Evolutionary conservation across 441 rosid species (phyloP).

Genomic region (Gossypium trilobum): DNA sequence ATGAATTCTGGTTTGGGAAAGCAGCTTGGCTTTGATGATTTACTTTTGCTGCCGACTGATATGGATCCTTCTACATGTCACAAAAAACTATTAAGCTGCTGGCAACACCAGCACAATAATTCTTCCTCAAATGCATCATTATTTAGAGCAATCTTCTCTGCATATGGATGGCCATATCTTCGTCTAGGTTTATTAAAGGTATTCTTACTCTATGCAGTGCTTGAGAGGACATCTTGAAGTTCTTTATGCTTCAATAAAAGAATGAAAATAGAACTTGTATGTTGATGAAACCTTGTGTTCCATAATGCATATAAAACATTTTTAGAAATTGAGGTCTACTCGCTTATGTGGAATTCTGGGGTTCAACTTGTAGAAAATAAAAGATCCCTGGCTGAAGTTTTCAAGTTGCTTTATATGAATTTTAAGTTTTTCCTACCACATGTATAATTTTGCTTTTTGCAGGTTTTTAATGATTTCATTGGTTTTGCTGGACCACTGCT

Average conservation of each 20-base stretch:
- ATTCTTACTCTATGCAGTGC: conserved; percentile 5
- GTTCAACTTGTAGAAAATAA: neutral
- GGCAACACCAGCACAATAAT: conserved; percentile 47
- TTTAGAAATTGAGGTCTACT: neutral
- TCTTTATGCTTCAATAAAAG: neutral
- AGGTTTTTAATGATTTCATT: conserved; percentile 76
- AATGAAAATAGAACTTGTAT: neutral
- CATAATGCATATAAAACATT: neutral
- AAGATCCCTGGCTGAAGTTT: neutral
- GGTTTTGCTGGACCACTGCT: conserved; percentile 83
- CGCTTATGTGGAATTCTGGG: neutral
- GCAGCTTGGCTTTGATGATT: conserved; percentile 79
- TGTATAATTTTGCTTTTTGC: conserved; percentile 20
- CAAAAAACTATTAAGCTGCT: conserved; percentile 45
- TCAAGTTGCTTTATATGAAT: conserved; percentile 1
- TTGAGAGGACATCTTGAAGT: neutral
- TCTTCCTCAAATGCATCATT: conserved; percentile 43
- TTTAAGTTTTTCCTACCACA: neutral
- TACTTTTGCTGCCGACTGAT: conserved; percentile 64
- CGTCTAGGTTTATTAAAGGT: conserved; percentile 82
- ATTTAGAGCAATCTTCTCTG: conserved; percentile 57
- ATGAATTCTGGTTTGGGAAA: conserved; percentile 57
- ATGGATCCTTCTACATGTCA: conserved; percentile 74
- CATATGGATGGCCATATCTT: conserved; percentile 78
- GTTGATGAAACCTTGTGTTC: neutral